phyloP scores from a whole-genome alignment of 2,329 filamentous ascomycete species.

The Aspergillus fischeri region DNA sequence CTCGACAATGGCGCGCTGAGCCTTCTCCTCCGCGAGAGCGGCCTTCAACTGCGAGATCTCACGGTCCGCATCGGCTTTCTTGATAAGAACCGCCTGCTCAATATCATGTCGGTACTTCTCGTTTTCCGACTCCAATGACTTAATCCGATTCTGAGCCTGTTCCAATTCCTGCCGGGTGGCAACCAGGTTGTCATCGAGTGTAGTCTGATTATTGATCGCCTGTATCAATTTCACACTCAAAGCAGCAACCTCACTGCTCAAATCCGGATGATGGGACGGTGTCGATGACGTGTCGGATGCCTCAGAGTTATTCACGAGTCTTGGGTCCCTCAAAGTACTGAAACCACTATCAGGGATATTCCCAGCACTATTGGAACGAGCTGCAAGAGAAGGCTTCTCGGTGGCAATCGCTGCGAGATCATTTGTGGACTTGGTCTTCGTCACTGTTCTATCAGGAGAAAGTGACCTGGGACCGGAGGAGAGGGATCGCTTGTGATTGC shows the following conservation, averaged over 20 bases:
- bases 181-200: constrained; percentile 81
- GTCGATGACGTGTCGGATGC: constrained; percentile 32
- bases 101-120: constrained; percentile 68
- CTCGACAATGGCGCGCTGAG: constrained; percentile 61
- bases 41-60: constrained; percentile 60
- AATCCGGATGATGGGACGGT: constrained; percentile 51
- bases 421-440: constrained; percentile 43
- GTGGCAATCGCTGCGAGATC: constrained; percentile 35
- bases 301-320: constrained; percentile 34
- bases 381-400: constrained; percentile 19
- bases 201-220: constrained; percentile 94
- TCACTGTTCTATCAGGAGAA: constrained; percentile 36
- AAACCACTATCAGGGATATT: constrained; percentile 39
- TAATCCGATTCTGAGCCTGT: constrained; percentile 62
- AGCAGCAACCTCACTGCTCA: constrained; percentile 75
- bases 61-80: constrained; percentile 68
- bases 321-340: constrained; percentile 45
- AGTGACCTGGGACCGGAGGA: constrained; percentile 33
- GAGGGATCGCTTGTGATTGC: constrained; percentile 34
- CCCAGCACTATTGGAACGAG: constrained; percentile 25
- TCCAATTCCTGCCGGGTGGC: constrained; percentile 81
- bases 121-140: constrained; percentile 64
- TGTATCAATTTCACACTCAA: constrained; percentile 95
- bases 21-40: constrained; percentile 62
- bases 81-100: constrained; percentile 69